Evolutionary conservation across 352 stramenopile species (phyloP), one percentile per base, ranked within the genome.

Genomic region (Paralagenidium karlingii): DNA sequence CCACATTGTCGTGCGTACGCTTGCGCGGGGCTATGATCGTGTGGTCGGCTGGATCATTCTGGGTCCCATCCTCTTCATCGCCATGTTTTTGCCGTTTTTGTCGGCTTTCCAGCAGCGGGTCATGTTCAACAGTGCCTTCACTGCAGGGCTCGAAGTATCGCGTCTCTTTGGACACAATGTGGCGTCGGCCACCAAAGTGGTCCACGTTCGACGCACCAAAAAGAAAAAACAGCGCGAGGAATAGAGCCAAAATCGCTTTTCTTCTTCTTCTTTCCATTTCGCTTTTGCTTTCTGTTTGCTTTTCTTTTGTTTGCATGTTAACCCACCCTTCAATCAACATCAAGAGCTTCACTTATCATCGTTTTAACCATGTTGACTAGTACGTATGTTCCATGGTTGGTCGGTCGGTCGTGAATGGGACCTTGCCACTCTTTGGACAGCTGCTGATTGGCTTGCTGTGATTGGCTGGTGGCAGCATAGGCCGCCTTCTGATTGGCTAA

Each of bases 121-220:
- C 10, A 84, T 75, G 12, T 61, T 84, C 32, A 75, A 75, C 36
- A 69, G 67, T 25, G 70, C 71, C 24, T 84, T 84, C 41, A 81
- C 71, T n/a, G 58, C 74, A 4, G 50, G 74, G 30, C 31, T 84
- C 6, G 53, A 76, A 19, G 64, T 82, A 43, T 75, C 30, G 7
- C 19, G 21, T 34, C 43, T 62, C 11, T 58, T 62, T 34, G 34
- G 43, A 18, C 51, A 62, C 40, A 49, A 62, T 19, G 51, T 49
- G 20, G 53, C 53, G 30, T 53, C 51, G 32, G 30, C 48, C 43
- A 46, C 48, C 12, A 58, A 57, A 39, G 49, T 62, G 4, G 50
- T 58, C 34, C 55, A 59, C 37, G 47, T 55, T n/a, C 53, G 54
- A 45, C 44, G 45, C 15, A 28, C 38, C 20, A 62, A 58, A 38